Evolutionary conservation across 2,329 filamentous ascomycete species (phyloP), one percentile per base, ranked within the genome.

Genomic region (Clarireedia paspali): DNA sequence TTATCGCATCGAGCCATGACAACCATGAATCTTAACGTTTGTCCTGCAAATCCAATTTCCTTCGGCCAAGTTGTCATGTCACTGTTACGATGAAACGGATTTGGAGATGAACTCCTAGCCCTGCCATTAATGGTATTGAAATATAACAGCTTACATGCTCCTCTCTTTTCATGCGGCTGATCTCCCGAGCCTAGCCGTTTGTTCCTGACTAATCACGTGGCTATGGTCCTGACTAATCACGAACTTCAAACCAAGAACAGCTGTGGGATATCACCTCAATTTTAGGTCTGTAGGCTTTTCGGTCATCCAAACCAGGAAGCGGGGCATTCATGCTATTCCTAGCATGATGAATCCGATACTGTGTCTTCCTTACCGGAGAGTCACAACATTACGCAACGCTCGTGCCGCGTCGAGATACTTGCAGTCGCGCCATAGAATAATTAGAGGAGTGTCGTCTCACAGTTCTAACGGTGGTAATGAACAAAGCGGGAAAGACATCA

Each of bases 21-120:
- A 44, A 23, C 15, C 23, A 44, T 44, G 23, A 23, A 44, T 10
- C n/a, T 26, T n/a, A 34, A 49, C 42, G 26, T 34, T 15, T 44
- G 49, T 54, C 36, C 27, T n/a, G 34, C 34, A 17, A 30, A 54
- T 49, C 46, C 45, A 54, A 49, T 50, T 50, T 54, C 46, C 34
- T 40, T 50, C 39, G 24, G 14, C 12, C n/a, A 54, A 49, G 24
- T 44, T 17, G 6, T 42, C 17, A 20, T 47, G n/a, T 42, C 51
- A 30, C 42, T n/a, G 10, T 15, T 15, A 48, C 24, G 30, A 20
- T 20, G 20, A 20, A 20, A 20, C 20, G 20, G 20, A 20, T 20
- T 20, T 20, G 20, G 20, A 20, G 20, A 20, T 20, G 20, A 20
- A 20, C 30, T 34, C 30, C 30, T 10, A 14, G 30, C 30, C 10